A percentile compares a stretch with the other conserved stretches of the same genome.
Conservation (phyloP, 768 basidiomycete species). For the Hortiboletus flavorubellus region DNA sequence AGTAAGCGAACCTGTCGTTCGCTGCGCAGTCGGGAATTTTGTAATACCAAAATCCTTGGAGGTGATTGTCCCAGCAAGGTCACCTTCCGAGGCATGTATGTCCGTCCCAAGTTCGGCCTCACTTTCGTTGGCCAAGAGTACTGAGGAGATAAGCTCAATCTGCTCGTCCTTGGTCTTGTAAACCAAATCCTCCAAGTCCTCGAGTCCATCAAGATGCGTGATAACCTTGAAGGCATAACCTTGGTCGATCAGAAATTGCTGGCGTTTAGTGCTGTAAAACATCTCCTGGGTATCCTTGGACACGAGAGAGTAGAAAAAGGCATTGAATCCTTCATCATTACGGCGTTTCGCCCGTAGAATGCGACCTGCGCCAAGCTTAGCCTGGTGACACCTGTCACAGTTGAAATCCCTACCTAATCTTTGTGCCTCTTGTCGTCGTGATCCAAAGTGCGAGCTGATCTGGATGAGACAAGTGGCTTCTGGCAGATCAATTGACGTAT, state of each 20-base stretch:
- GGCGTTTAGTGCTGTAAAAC: conserved; percentile 98
- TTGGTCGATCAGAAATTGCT: conserved; percentile 98
- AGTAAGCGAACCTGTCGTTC: conserved; percentile 77
- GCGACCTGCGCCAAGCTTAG: conserved; percentile 54
- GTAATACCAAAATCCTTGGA: conserved; percentile 78
- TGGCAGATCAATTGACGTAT: conserved; percentile 97
- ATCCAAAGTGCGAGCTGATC: conserved; percentile 98
- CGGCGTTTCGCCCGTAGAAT: conserved; percentile 95
- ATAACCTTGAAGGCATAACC: conserved; percentile 99
- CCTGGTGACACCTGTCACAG: conserved; percentile 13
- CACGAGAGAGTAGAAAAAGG: conserved; percentile 98
- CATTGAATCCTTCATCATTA: conserved; percentile 99
- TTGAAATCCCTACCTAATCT: conserved; percentile 63
- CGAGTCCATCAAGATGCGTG: conserved; percentile 92
- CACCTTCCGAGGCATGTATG: conserved; percentile 77
- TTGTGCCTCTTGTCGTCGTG: conserved; percentile 96
- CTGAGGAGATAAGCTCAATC: conserved; percentile 93
- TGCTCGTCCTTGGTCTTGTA: conserved; percentile 91
- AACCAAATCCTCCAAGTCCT: conserved; percentile 81
- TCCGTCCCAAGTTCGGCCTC: conserved; percentile 87
- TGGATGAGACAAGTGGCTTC: conserved; percentile 99
- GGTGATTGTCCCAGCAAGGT: conserved; percentile 81
- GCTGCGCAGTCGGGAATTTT: conserved; percentile 64
- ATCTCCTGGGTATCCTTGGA: conserved; percentile 99
- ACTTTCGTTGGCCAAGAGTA: conserved; percentile 86